phyloP scores from a whole-genome alignment of 345 rosid species.

The Cochlearia excelsa region DNA sequence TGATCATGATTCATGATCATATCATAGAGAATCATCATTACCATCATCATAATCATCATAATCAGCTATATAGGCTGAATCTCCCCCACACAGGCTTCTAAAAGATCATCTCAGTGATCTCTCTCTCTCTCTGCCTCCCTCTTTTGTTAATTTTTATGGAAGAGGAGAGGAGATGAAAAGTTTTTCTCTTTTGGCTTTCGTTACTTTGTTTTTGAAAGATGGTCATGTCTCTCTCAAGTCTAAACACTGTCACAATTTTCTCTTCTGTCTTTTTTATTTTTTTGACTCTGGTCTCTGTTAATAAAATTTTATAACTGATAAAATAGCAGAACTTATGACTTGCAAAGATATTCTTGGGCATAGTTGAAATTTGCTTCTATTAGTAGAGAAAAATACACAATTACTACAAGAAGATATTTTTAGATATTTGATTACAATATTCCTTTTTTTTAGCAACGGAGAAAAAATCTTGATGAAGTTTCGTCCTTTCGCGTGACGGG shows the following conservation, averaged over 20 bases:
- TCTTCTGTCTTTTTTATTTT: slow-evolving; percentile 7
- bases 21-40: background rate
- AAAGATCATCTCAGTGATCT: slow-evolving; percentile 21
- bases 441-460: slow-evolving; percentile 4
- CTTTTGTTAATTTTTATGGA: slow-evolving; percentile 23
- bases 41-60: background rate
- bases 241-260: slow-evolving; percentile 16
- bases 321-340: slow-evolving; percentile 6
- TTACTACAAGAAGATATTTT: no score
- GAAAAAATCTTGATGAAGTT: slow-evolving; percentile 12
- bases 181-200: slow-evolving; percentile 5
- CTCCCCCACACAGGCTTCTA: slow-evolving; percentile 23
- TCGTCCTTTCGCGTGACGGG: slow-evolving; percentile 19
- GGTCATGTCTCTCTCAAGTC: background rate
- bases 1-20: slow-evolving; percentile 31
- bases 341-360: background rate
- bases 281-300: slow-evolving; percentile 16
- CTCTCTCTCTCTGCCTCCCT: slow-evolving; percentile 6
- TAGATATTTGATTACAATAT: background rate
- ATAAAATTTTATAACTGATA: slow-evolving; percentile 14
- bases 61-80: background rate
- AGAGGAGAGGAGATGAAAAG: slow-evolving; percentile 18
- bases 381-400: no score
- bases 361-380: no score
- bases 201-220: no score